phyloP scores from a whole-genome alignment of 495 filamentous ascomycete species.

The Pseudevernia furfuracea region DNA sequence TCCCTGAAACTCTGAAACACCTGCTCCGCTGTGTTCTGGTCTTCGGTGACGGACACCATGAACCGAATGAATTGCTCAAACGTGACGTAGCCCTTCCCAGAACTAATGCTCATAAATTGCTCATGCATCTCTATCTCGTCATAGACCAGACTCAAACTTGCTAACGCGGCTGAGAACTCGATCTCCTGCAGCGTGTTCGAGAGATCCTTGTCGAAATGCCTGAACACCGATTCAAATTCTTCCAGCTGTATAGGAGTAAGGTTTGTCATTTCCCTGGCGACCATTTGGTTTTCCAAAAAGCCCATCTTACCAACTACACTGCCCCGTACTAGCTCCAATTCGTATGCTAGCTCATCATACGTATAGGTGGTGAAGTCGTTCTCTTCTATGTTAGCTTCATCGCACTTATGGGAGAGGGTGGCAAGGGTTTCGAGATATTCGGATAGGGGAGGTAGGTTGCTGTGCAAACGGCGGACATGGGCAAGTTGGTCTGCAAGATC shows the following conservation, averaged over 20 bases:
- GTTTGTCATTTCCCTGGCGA: conserved; percentile 97
- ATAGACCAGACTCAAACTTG: conserved; percentile 87
- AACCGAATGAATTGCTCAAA: conserved; percentile 99
- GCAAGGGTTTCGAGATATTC: conserved; percentile 78
- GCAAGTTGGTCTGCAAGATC: conserved; percentile 88
- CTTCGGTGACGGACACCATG: conserved; percentile 98
- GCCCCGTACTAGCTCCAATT: conserved; percentile 79
- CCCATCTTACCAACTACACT: conserved; percentile 90
- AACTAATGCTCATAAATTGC: conserved; percentile 75
- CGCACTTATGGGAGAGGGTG: conserved; percentile 75
- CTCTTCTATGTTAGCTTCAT: conserved; percentile 95
- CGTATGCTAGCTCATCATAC: conserved; percentile 91
- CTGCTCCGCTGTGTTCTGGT: conserved; percentile 96
- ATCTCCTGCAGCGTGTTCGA: conserved; percentile 87
- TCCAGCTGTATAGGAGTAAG: conserved; percentile 95
- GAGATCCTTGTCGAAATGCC: conserved; percentile 92
- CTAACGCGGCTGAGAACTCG: conserved; percentile 90
- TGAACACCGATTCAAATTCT: conserved; percentile 95
- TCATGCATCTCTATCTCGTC: conserved; percentile 95
- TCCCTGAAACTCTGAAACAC: conserved; percentile 95
- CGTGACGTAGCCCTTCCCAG: conserved; percentile 64
- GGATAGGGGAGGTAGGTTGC: conserved; percentile 78
- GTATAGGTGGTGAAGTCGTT: conserved; percentile 98
- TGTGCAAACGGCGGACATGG: conserved; percentile 72
- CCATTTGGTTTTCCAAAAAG: conserved; percentile 95